A percentile compares a stretch with the other conserved stretches of the same genome.
Conservation (phyloP, 352 stramenopile species). For the Phytophthora podocarpi region DNA sequence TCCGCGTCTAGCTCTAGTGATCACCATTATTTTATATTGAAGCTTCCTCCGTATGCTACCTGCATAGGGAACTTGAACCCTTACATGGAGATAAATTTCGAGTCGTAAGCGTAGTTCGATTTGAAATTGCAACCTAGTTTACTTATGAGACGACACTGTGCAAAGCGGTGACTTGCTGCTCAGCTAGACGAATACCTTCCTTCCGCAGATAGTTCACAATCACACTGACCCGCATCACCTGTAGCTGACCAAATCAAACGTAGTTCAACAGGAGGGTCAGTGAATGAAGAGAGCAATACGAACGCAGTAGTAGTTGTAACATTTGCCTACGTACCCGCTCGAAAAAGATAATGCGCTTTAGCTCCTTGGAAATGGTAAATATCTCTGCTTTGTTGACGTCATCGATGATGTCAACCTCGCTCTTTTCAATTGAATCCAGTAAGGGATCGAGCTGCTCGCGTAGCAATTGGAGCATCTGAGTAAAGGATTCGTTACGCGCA, state of each 20-base stretch:
- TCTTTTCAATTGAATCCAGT: slow-evolving; percentile 49
- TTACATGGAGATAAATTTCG: too few relatives aligned
- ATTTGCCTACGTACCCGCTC: slow-evolving; percentile 42
- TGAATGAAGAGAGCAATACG: neutral
- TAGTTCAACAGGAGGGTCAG: neutral
- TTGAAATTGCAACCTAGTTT: too few relatives aligned
- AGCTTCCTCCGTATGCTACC: too few relatives aligned
- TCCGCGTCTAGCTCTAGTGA: slow-evolving; percentile 56
- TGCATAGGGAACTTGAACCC: too few relatives aligned
- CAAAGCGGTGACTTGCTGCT: slow-evolving; percentile 73
- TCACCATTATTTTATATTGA: slow-evolving; percentile 21
- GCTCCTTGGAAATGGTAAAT: slow-evolving; percentile 36
- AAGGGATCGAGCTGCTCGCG: slow-evolving; percentile 45
- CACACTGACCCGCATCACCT: slow-evolving; percentile 63
- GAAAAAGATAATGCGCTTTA: slow-evolving; percentile 55
- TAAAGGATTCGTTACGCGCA: slow-evolving; percentile 53
- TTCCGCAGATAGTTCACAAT: slow-evolving; percentile 74
- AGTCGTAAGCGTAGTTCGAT: neutral
- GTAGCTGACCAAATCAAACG: too few relatives aligned
- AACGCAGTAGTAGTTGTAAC: neutral
- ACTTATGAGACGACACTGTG: slow-evolving; percentile 61
- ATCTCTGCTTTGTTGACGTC: slow-evolving; percentile 47
- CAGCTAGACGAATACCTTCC: slow-evolving; percentile 71
- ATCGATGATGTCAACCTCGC: slow-evolving; percentile 51
- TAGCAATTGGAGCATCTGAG: slow-evolving; percentile 43